Conservation (phyloP, 352 stramenopile genomes). For the Phytophthora ramorum region DNA sequence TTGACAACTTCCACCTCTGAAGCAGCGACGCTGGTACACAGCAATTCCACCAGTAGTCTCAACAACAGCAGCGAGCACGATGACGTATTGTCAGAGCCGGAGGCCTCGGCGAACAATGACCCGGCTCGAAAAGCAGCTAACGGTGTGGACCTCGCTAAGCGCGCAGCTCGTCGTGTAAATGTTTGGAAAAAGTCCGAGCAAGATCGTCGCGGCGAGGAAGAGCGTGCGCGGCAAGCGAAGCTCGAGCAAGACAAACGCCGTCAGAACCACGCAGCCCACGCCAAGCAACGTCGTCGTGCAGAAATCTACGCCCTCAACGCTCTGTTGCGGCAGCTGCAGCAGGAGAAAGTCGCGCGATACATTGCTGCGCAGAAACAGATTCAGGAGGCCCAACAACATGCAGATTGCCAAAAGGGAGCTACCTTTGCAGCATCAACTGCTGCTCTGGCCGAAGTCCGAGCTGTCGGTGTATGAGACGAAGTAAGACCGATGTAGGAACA, state of each 20-base stretch:
- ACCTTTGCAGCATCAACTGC: conserved; percentile 1
- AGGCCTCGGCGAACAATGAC: background rate
- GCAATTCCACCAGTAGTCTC: conserved; percentile 1
- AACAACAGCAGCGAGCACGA: conserved; percentile 17
- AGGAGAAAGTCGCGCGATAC: conserved; percentile 65
- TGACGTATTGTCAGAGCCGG: background rate
- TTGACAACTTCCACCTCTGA: background rate
- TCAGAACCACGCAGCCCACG: conserved; percentile 51
- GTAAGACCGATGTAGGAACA: background rate
- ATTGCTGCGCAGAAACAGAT: conserved; percentile 51
- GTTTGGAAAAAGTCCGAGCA: conserved; percentile 68
- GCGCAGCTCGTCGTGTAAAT: conserved; percentile 57
- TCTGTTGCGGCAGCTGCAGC: conserved; percentile 65
- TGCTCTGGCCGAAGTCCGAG: conserved; percentile 16
- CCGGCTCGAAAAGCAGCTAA: background rate
- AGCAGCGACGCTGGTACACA: background rate
- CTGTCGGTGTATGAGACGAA: conserved; percentile 16
- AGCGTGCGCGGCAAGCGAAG: conserved; percentile 44
- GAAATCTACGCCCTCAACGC: conserved; percentile 83
- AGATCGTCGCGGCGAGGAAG: conserved; percentile 58
- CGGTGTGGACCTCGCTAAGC: conserved; percentile 44
- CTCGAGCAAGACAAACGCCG: conserved; percentile 55
- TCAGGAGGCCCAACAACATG: conserved; percentile 11
- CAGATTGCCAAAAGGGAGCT: background rate
- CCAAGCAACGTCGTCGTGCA: conserved; percentile 58